Percentiles rank a stretch among this genome's conserved stretches.
Evolutionary conservation across 176 grass and related monocot species (phyloP).

Genomic region (Alopecurus myosuroides): DNA sequence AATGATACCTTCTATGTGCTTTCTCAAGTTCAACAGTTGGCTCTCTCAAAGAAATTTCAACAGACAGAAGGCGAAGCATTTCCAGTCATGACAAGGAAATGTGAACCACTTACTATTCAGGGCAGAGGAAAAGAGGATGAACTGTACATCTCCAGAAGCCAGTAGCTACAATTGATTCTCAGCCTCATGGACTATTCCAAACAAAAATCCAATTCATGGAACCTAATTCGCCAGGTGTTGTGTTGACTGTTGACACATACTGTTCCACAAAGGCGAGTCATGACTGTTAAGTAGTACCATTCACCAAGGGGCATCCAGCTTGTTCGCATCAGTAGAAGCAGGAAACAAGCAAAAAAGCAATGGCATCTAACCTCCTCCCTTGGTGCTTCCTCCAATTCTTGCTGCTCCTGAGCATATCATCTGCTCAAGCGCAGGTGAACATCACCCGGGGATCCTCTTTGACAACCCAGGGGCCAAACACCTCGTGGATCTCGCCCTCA

Average conservation of each 20-base stretch:
- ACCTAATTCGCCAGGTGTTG: background rate
- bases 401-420: background rate
- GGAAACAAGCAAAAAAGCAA: too few species aligned
- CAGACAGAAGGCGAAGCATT: background rate
- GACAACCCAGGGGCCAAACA: background rate
- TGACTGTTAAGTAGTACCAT: background rate
- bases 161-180: too few species aligned
- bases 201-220: background rate
- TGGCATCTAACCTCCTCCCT: background rate
- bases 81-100: background rate
- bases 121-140: background rate
- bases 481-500: background rate
- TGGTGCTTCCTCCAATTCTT: background rate
- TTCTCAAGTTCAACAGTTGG: too few species aligned
- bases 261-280: background rate
- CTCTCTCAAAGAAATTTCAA: background rate
- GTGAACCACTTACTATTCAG: background rate
- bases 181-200: background rate
- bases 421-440: conserved; percentile 14
- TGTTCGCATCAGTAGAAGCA: background rate
- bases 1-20: too few species aligned
- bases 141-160: background rate
- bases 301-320: too few species aligned
- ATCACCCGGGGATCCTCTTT: conserved; percentile 13
- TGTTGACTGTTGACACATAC: background rate